Evolutionary conservation across 345 rosid genomes (phyloP), one percentile per base, ranked within the genome.

Genomic region (Pseudoturritis turrita): DNA sequence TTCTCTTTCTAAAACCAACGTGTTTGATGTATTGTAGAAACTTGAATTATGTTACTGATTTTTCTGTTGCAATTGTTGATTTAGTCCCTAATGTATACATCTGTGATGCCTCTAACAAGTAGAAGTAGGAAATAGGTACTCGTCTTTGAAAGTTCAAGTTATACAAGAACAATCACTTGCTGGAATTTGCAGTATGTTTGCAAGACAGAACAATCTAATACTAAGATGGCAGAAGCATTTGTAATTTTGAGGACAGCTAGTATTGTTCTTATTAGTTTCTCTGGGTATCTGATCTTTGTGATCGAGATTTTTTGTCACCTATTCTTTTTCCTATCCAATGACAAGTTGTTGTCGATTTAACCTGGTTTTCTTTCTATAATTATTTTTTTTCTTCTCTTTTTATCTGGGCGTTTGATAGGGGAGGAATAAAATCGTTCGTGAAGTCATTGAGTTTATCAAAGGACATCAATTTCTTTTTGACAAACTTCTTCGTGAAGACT

Each of bases 341-440:
- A 17, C 35, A 35, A 59, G 37, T 22, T 52, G 25, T 65, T 29
- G 12, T 22, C 5, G 29, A 7, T 49, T 56, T 65, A 7, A 9
- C 25, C 64, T 65, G 19, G 8, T 55, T 63, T 28, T 54, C 50
- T 55, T 62, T 41, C 47, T 64, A 33, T 26, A 50, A 15, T 22
- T 62, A 19, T 15, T 53, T 21, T 61, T 6, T 33, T 15, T 61
- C 54, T 41, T 59, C 37, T 43, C 22, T 53, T 58, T 23, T 51
- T 59, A 60, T 50, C 23, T 63, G 17, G 33, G 31, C 21, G 45
- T 79, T 72, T 80, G 45, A 55, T 64, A 92, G 98, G 96, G 89
- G 51, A 89, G 85, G 84, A 94, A 88, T 73, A 94, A 91, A 84
- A 82, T 89, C 85, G 95, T 87, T 49, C 87, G 91, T 18, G 96